Conservation (phyloP, 129 eudicot species). For the Helianthus tuberosus region DNA sequence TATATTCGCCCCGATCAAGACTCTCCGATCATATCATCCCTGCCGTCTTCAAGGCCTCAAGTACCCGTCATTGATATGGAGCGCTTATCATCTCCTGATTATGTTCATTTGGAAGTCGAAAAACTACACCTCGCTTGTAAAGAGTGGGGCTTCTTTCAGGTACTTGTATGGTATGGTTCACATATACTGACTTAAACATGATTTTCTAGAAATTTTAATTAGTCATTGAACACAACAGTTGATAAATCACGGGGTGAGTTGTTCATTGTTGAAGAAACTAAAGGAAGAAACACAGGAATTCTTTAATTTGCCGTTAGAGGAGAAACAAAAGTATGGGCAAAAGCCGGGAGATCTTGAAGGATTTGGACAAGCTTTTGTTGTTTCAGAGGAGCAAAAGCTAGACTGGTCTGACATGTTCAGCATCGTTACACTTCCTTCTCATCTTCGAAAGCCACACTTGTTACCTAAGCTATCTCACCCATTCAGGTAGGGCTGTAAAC, state of each 20-base stretch:
- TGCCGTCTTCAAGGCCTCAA: neutral
- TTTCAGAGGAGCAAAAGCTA: slow-evolving; percentile 19
- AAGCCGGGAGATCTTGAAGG: slow-evolving; percentile 16
- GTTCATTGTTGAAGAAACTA: neutral
- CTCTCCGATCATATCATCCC: slow-evolving; percentile 9
- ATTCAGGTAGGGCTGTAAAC: too few relatives aligned
- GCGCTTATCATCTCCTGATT: slow-evolving; percentile 4
- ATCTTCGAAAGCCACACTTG: slow-evolving; percentile 4
- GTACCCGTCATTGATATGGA: slow-evolving; percentile 18
- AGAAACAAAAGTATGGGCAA: slow-evolving; percentile 7
- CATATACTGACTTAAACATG: too few relatives aligned
- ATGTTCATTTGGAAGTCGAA: neutral
- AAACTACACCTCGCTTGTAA: neutral
- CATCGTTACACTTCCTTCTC: slow-evolving; percentile 4
- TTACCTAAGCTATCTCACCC: slow-evolving; percentile 5
- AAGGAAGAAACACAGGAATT: slow-evolving; percentile 13
- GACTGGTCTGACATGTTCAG: slow-evolving; percentile 12
- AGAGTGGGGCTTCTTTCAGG: slow-evolving; percentile 7
- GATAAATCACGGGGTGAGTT: slow-evolving; percentile 12
- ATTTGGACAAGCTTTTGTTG: slow-evolving; percentile 11
- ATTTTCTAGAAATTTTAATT: neutral
- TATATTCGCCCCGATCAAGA: slow-evolving; percentile 13
- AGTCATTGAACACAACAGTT: neutral
- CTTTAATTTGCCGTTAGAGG: slow-evolving; percentile 10
- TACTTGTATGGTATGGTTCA: neutral